Base-by-base conservation (phyloP, 139 green algal species). In the Zygnema circumcarinatum region DNA sequence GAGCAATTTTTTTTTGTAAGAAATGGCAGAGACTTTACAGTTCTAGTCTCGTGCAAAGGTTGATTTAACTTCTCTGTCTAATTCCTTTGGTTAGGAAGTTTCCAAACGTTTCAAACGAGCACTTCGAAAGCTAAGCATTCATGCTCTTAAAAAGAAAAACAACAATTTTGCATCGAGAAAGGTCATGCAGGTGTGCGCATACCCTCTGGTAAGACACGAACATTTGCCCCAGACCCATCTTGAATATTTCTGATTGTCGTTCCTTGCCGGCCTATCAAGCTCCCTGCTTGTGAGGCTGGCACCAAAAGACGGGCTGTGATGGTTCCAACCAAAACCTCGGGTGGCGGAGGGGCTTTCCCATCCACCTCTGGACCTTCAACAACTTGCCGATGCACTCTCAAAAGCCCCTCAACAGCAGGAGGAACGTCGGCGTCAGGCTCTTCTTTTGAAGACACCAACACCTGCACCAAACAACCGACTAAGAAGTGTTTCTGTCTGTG, bases 261-360 rank as follows among this genome's bases (percentile, higher is more conserved):
- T 31, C 82, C 72, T 40, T 81, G 74, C 32, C 79, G 29, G 0
- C 83, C 83, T 2, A 88, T 88, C 31, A 88, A 38, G 7, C 73
- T 87, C 16, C 83, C 74, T 2, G 83, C 83, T 53, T 88, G 83
- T 16, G 74, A 85, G 3, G 83, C 83, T 1, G 83, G 36, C 39
- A 88, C 76, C 22, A 88, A 73, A 69, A 88, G n/a, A 21, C 83
- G 83, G 21, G 72, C 52, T 2, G 83, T 75, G 29, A 88, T 53
- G 72, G 72, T 29, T 32, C 83, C 83, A 38, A 40, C 38, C n/a
- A n/a, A n/a, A n/a, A n/a, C n/a, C n/a, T n/a, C n/a, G n/a, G 75
- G 41, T 32, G 38, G 29, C 32, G 35, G 62, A 1, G 79, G 39
- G 29, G n/a, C 20, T 3, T 35, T 33, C 25, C 29, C 82, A n/a